Conservation (phyloP, 202 grass and related monocot species). For the Setaria viridis region DNA sequence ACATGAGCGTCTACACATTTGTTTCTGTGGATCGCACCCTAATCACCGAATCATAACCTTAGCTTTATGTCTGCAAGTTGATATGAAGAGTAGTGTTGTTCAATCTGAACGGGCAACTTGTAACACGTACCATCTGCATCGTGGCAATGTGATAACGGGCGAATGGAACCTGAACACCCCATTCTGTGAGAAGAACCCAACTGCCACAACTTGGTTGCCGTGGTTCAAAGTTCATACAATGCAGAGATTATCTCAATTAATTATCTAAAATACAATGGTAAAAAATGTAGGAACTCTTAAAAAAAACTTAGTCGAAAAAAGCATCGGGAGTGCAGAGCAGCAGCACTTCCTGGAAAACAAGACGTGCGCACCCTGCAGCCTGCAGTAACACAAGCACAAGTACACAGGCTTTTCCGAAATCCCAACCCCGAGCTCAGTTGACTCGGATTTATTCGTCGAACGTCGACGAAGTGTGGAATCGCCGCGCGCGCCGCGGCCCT, state of each 20-base stretch:
- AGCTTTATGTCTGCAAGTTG: neutral
- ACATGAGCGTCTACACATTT: neutral
- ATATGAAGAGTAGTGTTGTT: neutral
- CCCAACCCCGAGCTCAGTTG: neutral
- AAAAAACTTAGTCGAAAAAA: neutral
- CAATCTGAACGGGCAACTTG: neutral
- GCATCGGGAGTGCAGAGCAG: constrained; percentile 38
- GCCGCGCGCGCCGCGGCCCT: neutral
- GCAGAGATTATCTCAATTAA: neutral
- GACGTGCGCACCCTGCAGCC: neutral
- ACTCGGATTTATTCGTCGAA: neutral
- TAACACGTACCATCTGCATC: neutral
- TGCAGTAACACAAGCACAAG: neutral
- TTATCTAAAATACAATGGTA: neutral
- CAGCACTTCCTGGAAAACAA: constrained; percentile 39
- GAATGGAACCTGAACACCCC: neutral
- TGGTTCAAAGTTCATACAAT: neutral
- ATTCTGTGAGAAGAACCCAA: neutral
- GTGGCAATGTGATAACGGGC: neutral
- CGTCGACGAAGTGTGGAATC: neutral
- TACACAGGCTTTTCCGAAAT: neutral
- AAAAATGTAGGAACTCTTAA: too few relatives aligned
- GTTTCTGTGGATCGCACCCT: neutral
- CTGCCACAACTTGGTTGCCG: neutral
- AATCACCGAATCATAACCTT: neutral